Conservation (phyloP, 2,329 filamentous ascomycete species). For the Beauveria australis region DNA sequence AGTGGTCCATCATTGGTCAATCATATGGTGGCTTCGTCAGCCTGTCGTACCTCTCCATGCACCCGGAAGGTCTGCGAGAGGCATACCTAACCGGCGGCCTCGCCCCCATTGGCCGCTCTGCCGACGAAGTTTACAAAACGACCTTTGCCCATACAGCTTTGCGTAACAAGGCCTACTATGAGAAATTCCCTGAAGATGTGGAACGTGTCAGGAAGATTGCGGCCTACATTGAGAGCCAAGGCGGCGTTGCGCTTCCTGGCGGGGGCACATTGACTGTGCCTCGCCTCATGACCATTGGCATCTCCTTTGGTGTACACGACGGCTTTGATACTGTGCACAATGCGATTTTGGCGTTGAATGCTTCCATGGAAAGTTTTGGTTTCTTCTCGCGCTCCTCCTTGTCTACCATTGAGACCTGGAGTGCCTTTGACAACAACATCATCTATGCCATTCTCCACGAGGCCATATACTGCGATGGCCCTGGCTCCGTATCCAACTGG, state of each 20-base stretch:
- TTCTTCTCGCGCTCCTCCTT: constrained; percentile 67
- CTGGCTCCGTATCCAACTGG: constrained; percentile 59
- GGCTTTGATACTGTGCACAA: constrained; percentile 70
- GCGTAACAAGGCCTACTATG: constrained; percentile 72
- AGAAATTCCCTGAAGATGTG: constrained; percentile 77
- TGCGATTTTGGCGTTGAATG: constrained; percentile 59
- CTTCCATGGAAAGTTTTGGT: constrained; percentile 69
- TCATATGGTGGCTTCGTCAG: constrained; percentile 86
- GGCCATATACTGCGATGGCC: constrained; percentile 71
- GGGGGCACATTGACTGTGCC: constrained; percentile 66
- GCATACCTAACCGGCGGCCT: constrained; percentile 79
- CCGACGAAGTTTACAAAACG: constrained; percentile 67
- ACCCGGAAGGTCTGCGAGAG: constrained; percentile 70
- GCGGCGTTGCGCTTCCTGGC: constrained; percentile 53
- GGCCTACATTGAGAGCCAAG: constrained; percentile 52
- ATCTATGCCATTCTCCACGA: constrained; percentile 87
- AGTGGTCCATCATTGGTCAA: constrained; percentile 84
- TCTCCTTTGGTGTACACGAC: constrained; percentile 71
- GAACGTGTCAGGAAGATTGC: constrained; percentile 59
- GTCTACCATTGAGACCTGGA: constrained; percentile 55
- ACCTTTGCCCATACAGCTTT: constrained; percentile 62
- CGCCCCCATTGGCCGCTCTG: constrained; percentile 61
- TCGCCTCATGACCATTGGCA: constrained; percentile 69
- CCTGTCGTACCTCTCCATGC: constrained; percentile 75
- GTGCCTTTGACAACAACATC: constrained; percentile 65